phyloP scores from a whole-genome alignment of 2,329 filamentous ascomycete genomes.

The Trichoderma oligosporum region DNA sequence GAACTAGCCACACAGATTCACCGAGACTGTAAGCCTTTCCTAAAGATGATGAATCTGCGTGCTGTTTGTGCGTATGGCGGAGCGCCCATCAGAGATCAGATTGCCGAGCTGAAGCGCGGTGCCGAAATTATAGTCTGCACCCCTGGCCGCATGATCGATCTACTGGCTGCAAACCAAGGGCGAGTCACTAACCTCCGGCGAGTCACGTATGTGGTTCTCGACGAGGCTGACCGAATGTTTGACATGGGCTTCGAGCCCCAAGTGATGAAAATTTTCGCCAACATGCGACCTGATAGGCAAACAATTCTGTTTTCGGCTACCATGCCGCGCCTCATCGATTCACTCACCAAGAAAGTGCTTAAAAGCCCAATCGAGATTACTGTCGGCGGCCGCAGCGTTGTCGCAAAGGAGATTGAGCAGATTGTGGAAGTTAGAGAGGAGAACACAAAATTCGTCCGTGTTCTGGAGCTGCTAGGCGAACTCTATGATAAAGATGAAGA shows the following conservation, averaged over 20 bases:
- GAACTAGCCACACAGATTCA: slow-evolving; percentile 94
- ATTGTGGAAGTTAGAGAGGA: slow-evolving; percentile 85
- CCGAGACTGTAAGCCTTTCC: slow-evolving; percentile 88
- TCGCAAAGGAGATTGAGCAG: slow-evolving; percentile 89
- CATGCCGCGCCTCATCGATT: slow-evolving; percentile 90
- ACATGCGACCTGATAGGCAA: slow-evolving; percentile 86
- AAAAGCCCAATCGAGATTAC: slow-evolving; percentile 84
- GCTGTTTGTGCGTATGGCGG: slow-evolving; percentile 93
- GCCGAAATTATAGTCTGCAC: slow-evolving; percentile 95
- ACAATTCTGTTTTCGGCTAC: slow-evolving; percentile 96
- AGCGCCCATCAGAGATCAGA: slow-evolving; percentile 94
- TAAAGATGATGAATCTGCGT: slow-evolving; percentile 79
- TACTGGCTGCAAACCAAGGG: slow-evolving; percentile 89
- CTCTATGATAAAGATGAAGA: slow-evolving; percentile 86
- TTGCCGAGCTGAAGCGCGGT: slow-evolving; percentile 91
- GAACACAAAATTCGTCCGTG: slow-evolving; percentile 74
- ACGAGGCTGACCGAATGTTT: slow-evolving; percentile 98
- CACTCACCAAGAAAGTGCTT: slow-evolving; percentile 82
- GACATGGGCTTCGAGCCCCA: slow-evolving; percentile 99
- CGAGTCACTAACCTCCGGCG: slow-evolving; percentile 85
- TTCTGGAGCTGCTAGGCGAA: slow-evolving; percentile 82
- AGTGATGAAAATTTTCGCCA: slow-evolving; percentile 92
- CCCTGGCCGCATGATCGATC: slow-evolving; percentile 90
- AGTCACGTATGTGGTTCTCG: slow-evolving; percentile 90
- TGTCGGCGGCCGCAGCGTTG: slow-evolving; percentile 82